Conservation (phyloP, 352 stramenopile genomes). For the Globisporangium nagaii region DNA sequence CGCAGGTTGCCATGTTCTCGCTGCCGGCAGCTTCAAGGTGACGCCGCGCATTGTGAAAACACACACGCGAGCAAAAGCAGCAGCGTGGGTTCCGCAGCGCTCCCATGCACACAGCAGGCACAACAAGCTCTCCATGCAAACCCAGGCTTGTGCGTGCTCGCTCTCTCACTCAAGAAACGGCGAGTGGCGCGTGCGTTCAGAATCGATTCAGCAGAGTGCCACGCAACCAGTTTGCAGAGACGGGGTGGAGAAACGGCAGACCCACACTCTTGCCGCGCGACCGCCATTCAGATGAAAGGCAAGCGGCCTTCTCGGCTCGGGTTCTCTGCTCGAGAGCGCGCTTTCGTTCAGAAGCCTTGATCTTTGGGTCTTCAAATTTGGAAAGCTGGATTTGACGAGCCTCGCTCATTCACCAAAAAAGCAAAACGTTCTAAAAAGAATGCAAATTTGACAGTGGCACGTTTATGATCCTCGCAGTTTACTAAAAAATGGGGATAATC, state of each 20-base stretch:
- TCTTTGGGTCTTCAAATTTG: background rate
- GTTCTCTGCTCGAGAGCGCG: background rate
- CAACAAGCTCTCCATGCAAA: too few species aligned
- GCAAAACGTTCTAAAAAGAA: background rate
- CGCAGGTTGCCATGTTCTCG: background rate
- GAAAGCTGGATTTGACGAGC: conserved; percentile 1
- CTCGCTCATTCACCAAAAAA: too few species aligned
- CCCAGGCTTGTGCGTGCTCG: too few species aligned
- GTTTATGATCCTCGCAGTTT: too few species aligned
- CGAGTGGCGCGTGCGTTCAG: conserved; percentile 5
- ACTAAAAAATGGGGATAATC: background rate
- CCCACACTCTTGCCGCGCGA: background rate
- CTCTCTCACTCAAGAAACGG: background rate
- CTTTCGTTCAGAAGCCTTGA: background rate
- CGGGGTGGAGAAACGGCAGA: background rate
- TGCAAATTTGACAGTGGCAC: background rate
- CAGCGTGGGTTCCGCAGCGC: too few species aligned
- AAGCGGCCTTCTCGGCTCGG: background rate
- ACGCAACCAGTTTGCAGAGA: background rate
- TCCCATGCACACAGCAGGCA: too few species aligned
- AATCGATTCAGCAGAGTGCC: conserved; percentile 3
- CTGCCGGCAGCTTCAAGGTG: conserved; percentile 1
- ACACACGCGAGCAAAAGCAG: too few species aligned
- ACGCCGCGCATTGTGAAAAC: background rate
- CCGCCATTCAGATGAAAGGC: background rate